Conservation (phyloP, 2,329 filamentous ascomycete genomes). For the Aspergillus fijiensis region DNA sequence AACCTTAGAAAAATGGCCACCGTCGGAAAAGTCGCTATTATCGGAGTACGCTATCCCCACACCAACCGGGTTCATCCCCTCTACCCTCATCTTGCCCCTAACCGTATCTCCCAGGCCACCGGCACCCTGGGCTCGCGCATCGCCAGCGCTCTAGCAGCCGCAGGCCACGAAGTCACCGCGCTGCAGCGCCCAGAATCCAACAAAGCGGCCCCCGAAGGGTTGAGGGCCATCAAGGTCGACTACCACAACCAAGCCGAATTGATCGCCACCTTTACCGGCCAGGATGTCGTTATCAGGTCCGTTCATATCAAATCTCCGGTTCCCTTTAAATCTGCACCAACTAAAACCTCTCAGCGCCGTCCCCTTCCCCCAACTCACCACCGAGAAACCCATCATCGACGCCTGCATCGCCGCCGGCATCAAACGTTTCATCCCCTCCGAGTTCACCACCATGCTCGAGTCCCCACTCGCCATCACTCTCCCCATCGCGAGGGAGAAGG, state of each 20-base stretch:
- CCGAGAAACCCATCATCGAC: conserved; percentile 15
- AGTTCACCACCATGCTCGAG: conserved; percentile 29
- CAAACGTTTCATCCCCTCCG: conserved; percentile 47
- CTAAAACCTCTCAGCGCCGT: not conserved
- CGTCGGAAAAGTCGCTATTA: not conserved
- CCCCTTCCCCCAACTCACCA: not conserved
- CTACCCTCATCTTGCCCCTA: no score
- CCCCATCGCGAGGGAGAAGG: conserved; percentile 14
- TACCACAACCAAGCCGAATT: not conserved
- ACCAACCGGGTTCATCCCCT: no score
- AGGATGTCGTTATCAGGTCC: not conserved
- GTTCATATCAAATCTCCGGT: no score
- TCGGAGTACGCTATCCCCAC: not conserved
- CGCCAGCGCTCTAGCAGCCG: not conserved
- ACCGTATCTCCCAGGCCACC: not conserved
- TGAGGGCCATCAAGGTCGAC: not conserved
- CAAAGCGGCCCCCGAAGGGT: not conserved
- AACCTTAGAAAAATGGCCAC: not conserved
- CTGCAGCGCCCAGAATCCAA: not conserved
- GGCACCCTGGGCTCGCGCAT: not conserved
- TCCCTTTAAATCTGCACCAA: no score
- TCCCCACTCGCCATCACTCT: conserved; percentile 3
- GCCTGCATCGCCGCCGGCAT: conserved; percentile 46
- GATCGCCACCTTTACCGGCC: not conserved
- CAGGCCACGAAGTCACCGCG: not conserved